Evolutionary conservation across 768 basidiomycete genomes (phyloP).

Genomic region (Naganishia antarctica): DNA sequence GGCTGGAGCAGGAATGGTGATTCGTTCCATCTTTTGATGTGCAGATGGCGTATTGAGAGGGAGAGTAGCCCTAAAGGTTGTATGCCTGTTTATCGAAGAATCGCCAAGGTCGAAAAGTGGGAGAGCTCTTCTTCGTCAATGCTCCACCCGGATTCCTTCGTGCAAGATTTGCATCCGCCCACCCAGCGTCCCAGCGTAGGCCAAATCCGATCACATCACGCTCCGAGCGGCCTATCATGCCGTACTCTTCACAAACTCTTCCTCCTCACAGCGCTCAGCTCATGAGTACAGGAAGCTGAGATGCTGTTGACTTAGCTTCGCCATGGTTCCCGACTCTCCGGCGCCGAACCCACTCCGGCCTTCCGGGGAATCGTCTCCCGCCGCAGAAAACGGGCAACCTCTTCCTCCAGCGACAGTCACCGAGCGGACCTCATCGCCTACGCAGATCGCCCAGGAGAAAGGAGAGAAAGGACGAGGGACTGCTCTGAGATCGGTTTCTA

Average conservation of each 20-base stretch:
- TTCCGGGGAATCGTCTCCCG: neutral
- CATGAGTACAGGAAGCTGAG: no score
- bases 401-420: no score
- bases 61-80: no score
- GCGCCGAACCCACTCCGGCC: neutral
- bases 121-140: neutral
- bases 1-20: slow-evolving; percentile 41
- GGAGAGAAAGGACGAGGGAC: neutral
- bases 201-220: slow-evolving; percentile 14
- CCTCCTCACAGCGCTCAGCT: no score
- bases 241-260: no score
- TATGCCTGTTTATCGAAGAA: no score
- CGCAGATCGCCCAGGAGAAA: neutral
- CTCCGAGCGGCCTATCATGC: no score
- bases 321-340: neutral
- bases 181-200: no score
- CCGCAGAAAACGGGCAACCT: neutral
- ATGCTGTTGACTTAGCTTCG: neutral
- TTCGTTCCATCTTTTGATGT: slow-evolving; percentile 30
- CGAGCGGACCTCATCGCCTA: no score
- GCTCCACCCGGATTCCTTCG: neutral
- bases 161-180: slow-evolving; percentile 1
- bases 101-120: no score
- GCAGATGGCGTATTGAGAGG: neutral
- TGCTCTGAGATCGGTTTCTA: neutral